Conservation (phyloP, 768 basidiomycete species). For the Russula lepida region DNA sequence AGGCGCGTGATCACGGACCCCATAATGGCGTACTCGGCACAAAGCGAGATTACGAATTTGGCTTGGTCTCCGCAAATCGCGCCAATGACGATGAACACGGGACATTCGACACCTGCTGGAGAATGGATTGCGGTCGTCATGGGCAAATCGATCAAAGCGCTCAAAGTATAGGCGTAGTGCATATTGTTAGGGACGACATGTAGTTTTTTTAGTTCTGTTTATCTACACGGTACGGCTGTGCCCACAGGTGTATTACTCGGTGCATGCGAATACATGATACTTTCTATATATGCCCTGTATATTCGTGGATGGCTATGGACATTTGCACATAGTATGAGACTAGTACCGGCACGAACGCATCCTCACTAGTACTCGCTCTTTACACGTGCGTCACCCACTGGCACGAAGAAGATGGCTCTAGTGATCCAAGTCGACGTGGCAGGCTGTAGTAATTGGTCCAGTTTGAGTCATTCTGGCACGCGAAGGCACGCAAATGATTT, state of each 20-base stretch:
- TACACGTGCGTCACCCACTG: background rate
- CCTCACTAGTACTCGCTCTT: background rate
- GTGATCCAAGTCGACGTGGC: background rate
- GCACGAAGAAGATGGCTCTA: background rate
- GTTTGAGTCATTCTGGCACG: too few relatives aligned
- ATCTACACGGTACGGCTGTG: background rate
- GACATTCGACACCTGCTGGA: conserved; percentile 63
- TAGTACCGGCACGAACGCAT: background rate
- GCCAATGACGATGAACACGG: conserved; percentile 66
- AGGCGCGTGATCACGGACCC: conserved; percentile 68
- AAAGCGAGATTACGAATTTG: conserved; percentile 69
- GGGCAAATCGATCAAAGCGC: conserved; percentile 71
- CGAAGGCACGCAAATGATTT: too few relatives aligned
- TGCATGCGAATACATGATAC: background rate
- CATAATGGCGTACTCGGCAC: conserved; percentile 75
- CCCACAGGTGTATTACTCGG: background rate
- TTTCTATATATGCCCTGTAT: background rate
- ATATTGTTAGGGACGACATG: background rate
- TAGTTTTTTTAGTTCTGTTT: background rate
- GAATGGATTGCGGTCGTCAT: conserved; percentile 85
- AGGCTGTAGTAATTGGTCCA: background rate
- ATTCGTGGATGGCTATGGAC: background rate
- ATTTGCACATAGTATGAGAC: background rate
- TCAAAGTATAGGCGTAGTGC: conserved; percentile 53
- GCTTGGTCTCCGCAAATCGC: conserved; percentile 86